Evolutionary conservation across 2,329 filamentous ascomycete genomes (phyloP), one percentile per base, ranked within the genome.

Genomic region (Colletotrichum brevisporum): DNA sequence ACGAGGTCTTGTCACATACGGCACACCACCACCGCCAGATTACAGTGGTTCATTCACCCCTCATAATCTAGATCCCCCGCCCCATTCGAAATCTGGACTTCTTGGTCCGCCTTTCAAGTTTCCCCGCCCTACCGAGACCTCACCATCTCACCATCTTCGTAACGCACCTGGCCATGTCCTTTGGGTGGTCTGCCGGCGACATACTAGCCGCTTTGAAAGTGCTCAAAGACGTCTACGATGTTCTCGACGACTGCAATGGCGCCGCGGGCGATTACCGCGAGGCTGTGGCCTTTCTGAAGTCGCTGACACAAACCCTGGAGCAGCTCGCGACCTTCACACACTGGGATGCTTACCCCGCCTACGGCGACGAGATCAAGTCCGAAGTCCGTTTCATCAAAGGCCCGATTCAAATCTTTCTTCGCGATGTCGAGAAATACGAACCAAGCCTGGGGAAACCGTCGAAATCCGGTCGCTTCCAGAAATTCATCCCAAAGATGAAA

Each of bases 131-230:
- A 2, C 31, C 3, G 8, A 36, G 10, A 36, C 31, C 31, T 36
- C 31, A 6, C 6, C 31, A 8, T 36, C 31, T 31, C 31, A 6
- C 6, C 31, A 36, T 36, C 31, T 43, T n/a, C 9, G 41, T 2
- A 4, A 3, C 41, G 41, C 15, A 13, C 41, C 41, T n/a, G 15
- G 41, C 41, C 41, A 55, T 55, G n/a, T 55, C 53, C 12, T 55
- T 55, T 27, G 53, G 53, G 6, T 55, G 53, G 53, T 55, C 53
- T 5, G 53, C 53, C 31, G 53, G 53, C n/a, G 31, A 43, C 51
- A 53, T 53, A 2, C 4, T 27, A 15, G 51, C 51, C 6, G 51
- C 51, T 13, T 4, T 53, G 27, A 53, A 53, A 18, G 13, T 36
- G 5, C 12, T 53, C 15, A 36, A 31, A 26, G n/a, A 39, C 51